Conservation (phyloP, 2,329 filamentous ascomycete species). For the Plectosphaerella plurivora region DNA sequence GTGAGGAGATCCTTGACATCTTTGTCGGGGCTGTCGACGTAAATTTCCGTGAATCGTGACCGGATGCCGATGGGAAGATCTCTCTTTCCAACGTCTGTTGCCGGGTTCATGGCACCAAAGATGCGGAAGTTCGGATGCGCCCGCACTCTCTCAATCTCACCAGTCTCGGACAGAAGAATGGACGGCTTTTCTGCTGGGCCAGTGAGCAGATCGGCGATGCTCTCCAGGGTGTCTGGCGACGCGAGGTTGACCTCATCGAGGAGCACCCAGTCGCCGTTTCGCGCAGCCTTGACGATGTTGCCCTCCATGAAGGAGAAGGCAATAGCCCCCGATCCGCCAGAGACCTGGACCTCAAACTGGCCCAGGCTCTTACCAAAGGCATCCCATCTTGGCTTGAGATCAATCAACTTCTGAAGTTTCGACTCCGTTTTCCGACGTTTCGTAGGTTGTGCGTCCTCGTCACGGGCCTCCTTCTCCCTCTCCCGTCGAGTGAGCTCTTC, state of each 20-base stretch:
- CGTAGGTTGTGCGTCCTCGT: conserved; percentile 49
- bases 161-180: conserved; percentile 86
- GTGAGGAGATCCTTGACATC: conserved; percentile 81
- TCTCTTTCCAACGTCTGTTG: conserved; percentile 93
- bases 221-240: conserved; percentile 89
- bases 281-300: conserved; percentile 90
- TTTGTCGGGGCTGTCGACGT: conserved; percentile 84
- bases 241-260: conserved; percentile 97
- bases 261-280: conserved; percentile 95
- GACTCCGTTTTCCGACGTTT: conserved; percentile 66
- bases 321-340: conserved; percentile 69
- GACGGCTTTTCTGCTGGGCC: conserved; percentile 71
- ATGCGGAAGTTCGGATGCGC: conserved; percentile 93
- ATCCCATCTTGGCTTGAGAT: conserved; percentile 69
- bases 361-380: conserved; percentile 69
- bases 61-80: conserved; percentile 85
- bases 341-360: conserved; percentile 76
- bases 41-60: conserved; percentile 92
- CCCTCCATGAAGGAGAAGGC: conserved; percentile 96
- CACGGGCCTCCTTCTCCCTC: conserved; percentile 27
- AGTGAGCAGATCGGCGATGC: conserved; percentile 82
- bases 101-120: conserved; percentile 98
- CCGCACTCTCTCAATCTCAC: conserved; percentile 82
- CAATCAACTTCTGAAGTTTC: conserved; percentile 59
- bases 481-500: conserved; percentile 45